Base-by-base conservation (phyloP, 805 yeast genomes). In the Starmerella vitae region DNA sequence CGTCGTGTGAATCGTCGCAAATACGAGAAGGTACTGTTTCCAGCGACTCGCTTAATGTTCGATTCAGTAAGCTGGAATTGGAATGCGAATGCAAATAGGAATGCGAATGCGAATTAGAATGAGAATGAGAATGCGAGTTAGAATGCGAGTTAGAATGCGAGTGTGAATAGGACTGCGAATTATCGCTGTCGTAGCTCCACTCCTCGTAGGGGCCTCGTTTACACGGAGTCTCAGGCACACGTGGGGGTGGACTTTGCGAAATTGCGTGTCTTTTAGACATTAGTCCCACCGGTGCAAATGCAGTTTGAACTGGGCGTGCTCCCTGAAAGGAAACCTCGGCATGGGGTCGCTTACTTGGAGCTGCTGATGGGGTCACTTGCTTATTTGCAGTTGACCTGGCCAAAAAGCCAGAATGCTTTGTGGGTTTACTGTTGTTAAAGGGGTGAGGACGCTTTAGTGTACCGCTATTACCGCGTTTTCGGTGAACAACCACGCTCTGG, bases 281-380 rank as follows among this genome's bases (percentile, higher is more conserved):
- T 26, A 83, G 61, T 0, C 94, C 94, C 0, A 81, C 63, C 2
- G 86, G 71, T 55, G 73, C 68, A 58, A 83, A 83, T 13, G 91
- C 94, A 0, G 86, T 77, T 55, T 82, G 93, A 29, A 83, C 65
- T 2, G 94, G 94, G 54, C 78, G 80, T 18, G 80, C 91, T 34
- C 74, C 71, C 46, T 74, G 71, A 58, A 45, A 50, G 2, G 77
- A 81, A 13, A 70, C 64, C 29, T 68, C 72, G 1, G 79, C 33
- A 30, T 43, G 46, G 32, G 33, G 26, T 15, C 47, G 38, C 33
- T 43, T 45, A 21, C 40, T 35, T 14, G 38, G 34, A 15, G 41
- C 41, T 12, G 44, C 35, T n/a, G 44, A 25, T 17, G 26, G n/a
- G 24, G 35, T 32, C 32, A 30, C 24, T n/a, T n/a, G n/a, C 18